A percentile compares a stretch with the other conserved stretches of the same genome.
These are phyloP conservation scores for Aspergillus japonicus DNA, from an alignment of 2,329 filamentous ascomycete species.

Conservation along the genomic window DNA sequence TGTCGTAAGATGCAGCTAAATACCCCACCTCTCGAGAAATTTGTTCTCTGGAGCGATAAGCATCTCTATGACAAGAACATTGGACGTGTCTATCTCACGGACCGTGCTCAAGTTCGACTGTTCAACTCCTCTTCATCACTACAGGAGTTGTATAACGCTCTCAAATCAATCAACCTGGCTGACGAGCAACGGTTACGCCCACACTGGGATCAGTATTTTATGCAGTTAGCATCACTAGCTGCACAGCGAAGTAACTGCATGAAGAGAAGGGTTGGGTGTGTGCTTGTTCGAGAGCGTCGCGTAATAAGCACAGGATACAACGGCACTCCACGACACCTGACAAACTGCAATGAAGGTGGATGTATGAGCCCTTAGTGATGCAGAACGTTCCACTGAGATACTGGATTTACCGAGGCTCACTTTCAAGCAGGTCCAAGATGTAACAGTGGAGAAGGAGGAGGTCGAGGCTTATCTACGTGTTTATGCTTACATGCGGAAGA, in stretches of 20 bases:
- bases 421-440: constrained; percentile 61
- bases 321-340: constrained; percentile 84
- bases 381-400: not conserved
- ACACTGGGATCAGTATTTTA: constrained; percentile 96
- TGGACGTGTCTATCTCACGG: constrained; percentile 73
- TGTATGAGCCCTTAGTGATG: constrained; percentile 50
- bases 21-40: constrained; percentile 57
- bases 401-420: constrained; percentile 4
- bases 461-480: constrained; percentile 77
- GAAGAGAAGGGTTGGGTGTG: constrained; percentile 94
- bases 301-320: constrained; percentile 98
- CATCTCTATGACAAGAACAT: constrained; percentile 68
- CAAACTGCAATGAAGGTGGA: constrained; percentile 89
- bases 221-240: constrained; percentile 90
- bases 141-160: constrained; percentile 67
- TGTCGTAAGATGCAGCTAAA: constrained; percentile 50
- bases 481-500: constrained; percentile 98
- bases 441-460: constrained; percentile 70
- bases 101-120: constrained; percentile 77
- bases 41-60: constrained; percentile 64
- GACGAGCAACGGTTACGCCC: constrained; percentile 79
- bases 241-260: constrained; percentile 94
- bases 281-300: constrained; percentile 78
- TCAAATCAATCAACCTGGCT: constrained; percentile 72
- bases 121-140: constrained; percentile 79